Percentiles rank a stretch among this genome's conserved stretches.
phyloP scores from a whole-genome alignment of 2,329 filamentous ascomycete genomes.

The Pseudocercospora crystallina region DNA sequence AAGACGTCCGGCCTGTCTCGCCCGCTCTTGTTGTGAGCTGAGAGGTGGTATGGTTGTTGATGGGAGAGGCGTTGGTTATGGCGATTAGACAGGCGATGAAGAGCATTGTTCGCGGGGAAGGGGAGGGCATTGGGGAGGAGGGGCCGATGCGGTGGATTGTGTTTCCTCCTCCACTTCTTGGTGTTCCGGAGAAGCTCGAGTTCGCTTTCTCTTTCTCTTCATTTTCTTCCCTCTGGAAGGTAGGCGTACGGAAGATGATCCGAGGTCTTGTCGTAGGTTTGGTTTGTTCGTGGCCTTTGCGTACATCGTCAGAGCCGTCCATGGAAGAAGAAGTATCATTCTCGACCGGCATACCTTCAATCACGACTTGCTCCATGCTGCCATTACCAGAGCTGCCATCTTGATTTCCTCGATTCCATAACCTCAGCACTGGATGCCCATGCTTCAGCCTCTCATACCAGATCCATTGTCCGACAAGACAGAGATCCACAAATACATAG shows the following conservation, averaged over 20 bases:
- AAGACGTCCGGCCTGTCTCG: conserved; percentile 28
- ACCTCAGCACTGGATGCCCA: conserved; percentile 44
- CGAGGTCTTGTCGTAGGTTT: conserved; percentile 24
- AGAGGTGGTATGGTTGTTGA: conserved; percentile 15
- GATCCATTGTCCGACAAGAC: conserved; percentile 62
- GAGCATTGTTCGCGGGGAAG: conserved; percentile 48
- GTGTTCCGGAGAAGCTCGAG: conserved; percentile 24
- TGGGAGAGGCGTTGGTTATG: conserved; percentile 41
- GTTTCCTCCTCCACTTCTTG: conserved; percentile 15
- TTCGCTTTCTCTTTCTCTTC: conserved; percentile 28
- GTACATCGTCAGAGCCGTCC: conserved; percentile 15
- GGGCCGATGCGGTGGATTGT: conserved; percentile 31
- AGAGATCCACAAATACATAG: conserved; percentile 65
- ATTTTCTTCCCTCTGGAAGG: conserved; percentile 27
- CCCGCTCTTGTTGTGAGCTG: neutral
- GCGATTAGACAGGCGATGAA: conserved; percentile 49
- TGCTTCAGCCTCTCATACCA: conserved; percentile 63
- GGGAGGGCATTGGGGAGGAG: conserved; percentile 44
- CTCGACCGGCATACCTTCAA: conserved; percentile 32
- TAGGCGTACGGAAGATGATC: conserved; percentile 34
- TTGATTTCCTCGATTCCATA: conserved; percentile 28
- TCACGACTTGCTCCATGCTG: conserved; percentile 31
- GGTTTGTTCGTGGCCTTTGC: conserved; percentile 9
- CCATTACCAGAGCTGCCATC: conserved; percentile 20
- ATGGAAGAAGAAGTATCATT: conserved; percentile 11